These are phyloP conservation scores for Magnusiomyces clavatus DNA, from an alignment of 1,139 yeast genomes.

Conservation along the genomic window DNA sequence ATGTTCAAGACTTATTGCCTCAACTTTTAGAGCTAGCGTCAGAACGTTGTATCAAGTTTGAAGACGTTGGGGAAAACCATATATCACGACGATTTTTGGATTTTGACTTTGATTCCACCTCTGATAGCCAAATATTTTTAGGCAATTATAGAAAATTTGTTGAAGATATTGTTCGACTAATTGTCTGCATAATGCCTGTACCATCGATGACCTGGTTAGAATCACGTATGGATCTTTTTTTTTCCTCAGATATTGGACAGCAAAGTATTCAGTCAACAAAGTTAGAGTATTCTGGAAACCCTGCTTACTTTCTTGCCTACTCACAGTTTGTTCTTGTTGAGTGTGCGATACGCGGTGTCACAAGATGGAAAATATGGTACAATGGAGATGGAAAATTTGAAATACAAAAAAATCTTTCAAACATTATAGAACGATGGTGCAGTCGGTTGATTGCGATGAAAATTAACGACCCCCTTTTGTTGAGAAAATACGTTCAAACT, in stretches of 20 bases:
- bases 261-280: slow-evolving; percentile 50
- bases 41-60: slow-evolving; percentile 68
- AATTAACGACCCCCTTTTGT: slow-evolving; percentile 69
- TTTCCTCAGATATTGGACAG: slow-evolving; percentile 65
- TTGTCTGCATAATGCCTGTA: slow-evolving; percentile 79
- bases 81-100: slow-evolving; percentile 59
- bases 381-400: slow-evolving; percentile 53
- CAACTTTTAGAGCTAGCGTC: slow-evolving; percentile 70
- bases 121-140: slow-evolving; percentile 73
- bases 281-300: slow-evolving; percentile 51
- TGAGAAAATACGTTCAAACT: slow-evolving; percentile 83
- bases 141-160: slow-evolving; percentile 74
- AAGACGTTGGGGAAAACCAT: slow-evolving; percentile 57
- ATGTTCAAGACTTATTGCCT: slow-evolving; percentile 47
- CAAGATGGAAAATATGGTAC: slow-evolving; percentile 97
- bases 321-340: slow-evolving; percentile 84
- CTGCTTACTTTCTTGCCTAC: slow-evolving; percentile 67
- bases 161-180: slow-evolving; percentile 84
- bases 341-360: slow-evolving; percentile 82
- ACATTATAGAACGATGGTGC: slow-evolving; percentile 67
- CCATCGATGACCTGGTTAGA: slow-evolving; percentile 81
- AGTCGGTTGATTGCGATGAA: slow-evolving; percentile 68
- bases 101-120: slow-evolving; percentile 79
- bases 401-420: slow-evolving; percentile 48
- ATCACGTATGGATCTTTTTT: slow-evolving; percentile 60